These are phyloP conservation scores for Tetraselmis striata DNA, from an alignment of 139 green algal species.

Conservation along the genomic window DNA sequence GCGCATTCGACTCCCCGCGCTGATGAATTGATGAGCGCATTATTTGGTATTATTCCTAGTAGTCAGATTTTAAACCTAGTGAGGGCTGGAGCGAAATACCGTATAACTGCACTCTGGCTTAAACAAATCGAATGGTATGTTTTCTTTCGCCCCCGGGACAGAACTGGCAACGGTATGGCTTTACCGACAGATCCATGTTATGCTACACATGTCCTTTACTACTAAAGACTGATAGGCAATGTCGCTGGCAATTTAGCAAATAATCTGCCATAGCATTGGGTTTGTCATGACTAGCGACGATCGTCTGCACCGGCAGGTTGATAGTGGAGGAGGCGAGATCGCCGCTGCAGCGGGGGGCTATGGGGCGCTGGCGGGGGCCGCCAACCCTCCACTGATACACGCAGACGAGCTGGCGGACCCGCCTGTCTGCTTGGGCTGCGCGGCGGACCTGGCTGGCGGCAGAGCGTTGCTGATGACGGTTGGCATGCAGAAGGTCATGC, in stretches of 20 bases:
- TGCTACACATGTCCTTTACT: too few species aligned
- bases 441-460: background rate
- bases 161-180: too few species aligned
- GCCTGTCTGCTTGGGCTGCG: background rate
- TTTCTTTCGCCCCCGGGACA: too few species aligned
- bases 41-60: too few species aligned
- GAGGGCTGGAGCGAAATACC: too few species aligned
- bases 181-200: too few species aligned
- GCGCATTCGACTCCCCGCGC: too few species aligned
- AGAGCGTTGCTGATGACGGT: background rate
- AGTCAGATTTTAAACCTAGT: too few species aligned
- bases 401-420: background rate
- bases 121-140: too few species aligned
- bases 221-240: background rate
- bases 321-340: background rate
- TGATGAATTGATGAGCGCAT: too few species aligned
- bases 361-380: background rate
- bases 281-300: background rate
- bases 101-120: too few species aligned
- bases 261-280: too few species aligned
- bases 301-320: background rate
- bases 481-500: background rate
- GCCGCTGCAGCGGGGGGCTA: background rate
- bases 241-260: background rate
- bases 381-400: background rate